Percentiles rank a stretch among this genome's conserved stretches.
These are phyloP conservation scores for Termitomyces sp. DNA, from an alignment of 768 basidiomycete species.

Conservation along the genomic window DNA sequence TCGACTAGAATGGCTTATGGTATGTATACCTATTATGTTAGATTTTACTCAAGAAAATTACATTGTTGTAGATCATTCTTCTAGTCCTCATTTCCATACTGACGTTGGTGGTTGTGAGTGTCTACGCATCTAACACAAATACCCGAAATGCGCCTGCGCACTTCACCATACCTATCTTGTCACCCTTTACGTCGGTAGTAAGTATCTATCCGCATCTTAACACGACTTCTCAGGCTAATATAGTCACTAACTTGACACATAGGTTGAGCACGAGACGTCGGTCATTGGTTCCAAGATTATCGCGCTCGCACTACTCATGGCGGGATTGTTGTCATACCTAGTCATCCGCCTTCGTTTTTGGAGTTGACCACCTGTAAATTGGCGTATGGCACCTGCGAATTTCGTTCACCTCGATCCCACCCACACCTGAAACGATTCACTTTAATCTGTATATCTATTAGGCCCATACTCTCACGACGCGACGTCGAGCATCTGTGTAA, in stretches of 20 bases:
- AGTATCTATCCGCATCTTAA: slow-evolving; percentile 11
- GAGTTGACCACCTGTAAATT: background rate
- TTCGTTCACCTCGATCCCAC: background rate
- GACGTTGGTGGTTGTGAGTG: slow-evolving; percentile 28
- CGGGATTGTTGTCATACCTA: slow-evolving; percentile 35
- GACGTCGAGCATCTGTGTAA: background rate
- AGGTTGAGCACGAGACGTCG: slow-evolving; percentile 77
- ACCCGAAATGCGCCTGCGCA: slow-evolving; percentile 38
- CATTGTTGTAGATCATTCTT: slow-evolving; percentile 25
- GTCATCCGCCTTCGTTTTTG: slow-evolving; percentile 37
- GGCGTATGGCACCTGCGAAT: background rate
- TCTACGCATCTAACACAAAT: slow-evolving; percentile 23
- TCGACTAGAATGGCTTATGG: slow-evolving; percentile 47
- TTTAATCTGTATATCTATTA: background rate
- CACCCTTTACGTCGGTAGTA: slow-evolving; percentile 76
- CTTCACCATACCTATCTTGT: slow-evolving; percentile 74
- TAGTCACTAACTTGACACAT: background rate
- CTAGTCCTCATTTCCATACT: slow-evolving; percentile 27
- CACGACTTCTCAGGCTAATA: background rate
- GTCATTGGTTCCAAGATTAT: slow-evolving; percentile 47
- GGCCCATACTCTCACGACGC: background rate
- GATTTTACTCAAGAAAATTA: background rate
- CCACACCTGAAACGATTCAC: background rate
- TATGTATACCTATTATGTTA: slow-evolving; percentile 20
- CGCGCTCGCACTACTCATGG: slow-evolving; percentile 29